Conservation (phyloP, 345 rosid species). For the Gynandropsis gynandra region DNA sequence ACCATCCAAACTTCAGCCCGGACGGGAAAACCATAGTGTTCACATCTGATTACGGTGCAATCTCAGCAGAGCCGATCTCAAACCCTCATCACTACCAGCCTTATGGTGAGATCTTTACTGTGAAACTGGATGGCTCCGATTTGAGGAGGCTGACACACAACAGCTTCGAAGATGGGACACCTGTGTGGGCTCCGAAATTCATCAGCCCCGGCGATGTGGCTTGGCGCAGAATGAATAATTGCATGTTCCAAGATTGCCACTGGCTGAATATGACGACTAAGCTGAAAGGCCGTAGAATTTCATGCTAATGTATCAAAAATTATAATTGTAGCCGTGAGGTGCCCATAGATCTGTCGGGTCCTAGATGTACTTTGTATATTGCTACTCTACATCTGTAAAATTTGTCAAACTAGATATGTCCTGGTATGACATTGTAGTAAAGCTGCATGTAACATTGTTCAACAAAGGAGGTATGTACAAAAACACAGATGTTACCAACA, state of each 20-base stretch:
- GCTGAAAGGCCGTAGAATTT: constrained; percentile 16
- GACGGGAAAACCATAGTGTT: constrained; percentile 63
- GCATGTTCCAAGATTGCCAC: constrained; percentile 71
- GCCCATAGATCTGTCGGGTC: too few species aligned
- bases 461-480: too few species aligned
- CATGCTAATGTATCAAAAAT: constrained; percentile 16
- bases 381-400: too few species aligned
- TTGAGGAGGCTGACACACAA: constrained; percentile 73
- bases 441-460: too few species aligned
- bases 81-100: constrained; percentile 82
- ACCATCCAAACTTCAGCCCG: constrained; percentile 77
- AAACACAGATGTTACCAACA: too few species aligned
- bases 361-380: too few species aligned
- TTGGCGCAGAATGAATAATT: constrained; percentile 30
- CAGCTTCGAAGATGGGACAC: constrained; percentile 85
- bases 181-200: constrained; percentile 54
- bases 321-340: too few species aligned
- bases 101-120: constrained; percentile 71
- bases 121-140: constrained; percentile 65
- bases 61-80: constrained; percentile 89
- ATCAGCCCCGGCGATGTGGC: constrained; percentile 47
- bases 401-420: too few species aligned
- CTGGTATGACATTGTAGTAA: too few species aligned
- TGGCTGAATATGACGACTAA: constrained; percentile 54
- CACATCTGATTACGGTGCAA: constrained; percentile 66